Percentiles rank a stretch among this genome's conserved stretches.
These are phyloP conservation scores for Neospermospora avenae DNA, from an alignment of 2,329 filamentous ascomycete genomes.

Conservation along the genomic window DNA sequence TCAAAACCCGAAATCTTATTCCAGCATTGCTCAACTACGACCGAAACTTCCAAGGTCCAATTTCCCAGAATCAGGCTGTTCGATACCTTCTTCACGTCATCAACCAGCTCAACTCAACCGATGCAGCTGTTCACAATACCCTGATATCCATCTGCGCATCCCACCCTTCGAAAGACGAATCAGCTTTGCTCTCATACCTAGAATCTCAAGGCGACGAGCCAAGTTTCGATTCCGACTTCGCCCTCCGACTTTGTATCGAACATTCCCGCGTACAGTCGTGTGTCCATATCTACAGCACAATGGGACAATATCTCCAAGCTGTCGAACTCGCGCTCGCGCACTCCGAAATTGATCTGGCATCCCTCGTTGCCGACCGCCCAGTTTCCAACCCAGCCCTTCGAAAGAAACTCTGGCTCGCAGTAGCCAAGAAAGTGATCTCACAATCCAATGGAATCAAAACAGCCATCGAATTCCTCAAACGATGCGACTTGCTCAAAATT, in stretches of 20 bases:
- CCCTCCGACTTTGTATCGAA: slow-evolving; percentile 90
- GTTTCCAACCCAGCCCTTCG: slow-evolving; percentile 75
- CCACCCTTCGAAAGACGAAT: slow-evolving; percentile 77
- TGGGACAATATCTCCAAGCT: slow-evolving; percentile 91
- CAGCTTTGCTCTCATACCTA: slow-evolving; percentile 81
- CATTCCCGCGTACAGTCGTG: slow-evolving; percentile 90
- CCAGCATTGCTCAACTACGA: slow-evolving; percentile 94
- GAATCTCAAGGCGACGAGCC: slow-evolving; percentile 86
- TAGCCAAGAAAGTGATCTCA: slow-evolving; percentile 90
- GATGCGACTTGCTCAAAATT: slow-evolving; percentile 87
- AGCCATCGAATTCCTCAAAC: slow-evolving; percentile 88
- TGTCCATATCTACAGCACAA: slow-evolving; percentile 95
- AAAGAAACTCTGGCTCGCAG: slow-evolving; percentile 93
- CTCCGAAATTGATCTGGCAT: slow-evolving; percentile 83
- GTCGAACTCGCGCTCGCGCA: slow-evolving; percentile 91
- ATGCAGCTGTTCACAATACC: slow-evolving; percentile 93
- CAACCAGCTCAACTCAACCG: slow-evolving; percentile 74
- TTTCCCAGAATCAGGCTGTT: slow-evolving; percentile 82
- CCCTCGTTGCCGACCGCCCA: slow-evolving; percentile 82
- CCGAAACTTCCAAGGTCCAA: slow-evolving; percentile 64
- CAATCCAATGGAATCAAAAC: slow-evolving; percentile 84
- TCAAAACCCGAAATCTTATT: slow-evolving; percentile 84
- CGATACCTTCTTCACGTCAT: slow-evolving; percentile 93
- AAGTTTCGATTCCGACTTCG: slow-evolving; percentile 92
- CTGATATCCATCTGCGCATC: slow-evolving; percentile 95